Conservation (phyloP, 2,329 filamentous ascomycete species). For the Aspergillus sp. region DNA sequence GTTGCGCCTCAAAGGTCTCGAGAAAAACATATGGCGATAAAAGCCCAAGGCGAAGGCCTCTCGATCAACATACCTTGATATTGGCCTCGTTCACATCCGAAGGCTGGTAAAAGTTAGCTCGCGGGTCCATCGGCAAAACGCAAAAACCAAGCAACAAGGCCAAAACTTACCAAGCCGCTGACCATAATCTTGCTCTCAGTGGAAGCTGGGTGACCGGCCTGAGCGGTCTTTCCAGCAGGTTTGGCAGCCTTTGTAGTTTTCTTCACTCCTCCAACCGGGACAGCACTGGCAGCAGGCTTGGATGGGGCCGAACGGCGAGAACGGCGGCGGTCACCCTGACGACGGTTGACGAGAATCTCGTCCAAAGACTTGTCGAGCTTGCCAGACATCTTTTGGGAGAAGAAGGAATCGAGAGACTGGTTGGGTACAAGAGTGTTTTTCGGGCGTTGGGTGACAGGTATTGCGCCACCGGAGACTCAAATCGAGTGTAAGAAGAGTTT, state of each 20-base stretch:
- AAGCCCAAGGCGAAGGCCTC: conserved; percentile 70
- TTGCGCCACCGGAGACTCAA: conserved; percentile 9
- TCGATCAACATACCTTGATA: conserved; percentile 99
- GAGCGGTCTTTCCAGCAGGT: conserved; percentile 51
- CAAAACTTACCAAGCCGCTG: conserved; percentile 86
- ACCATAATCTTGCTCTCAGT: conserved; percentile 96
- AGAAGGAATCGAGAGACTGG: conserved; percentile 5
- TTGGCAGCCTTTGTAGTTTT: conserved; percentile 64
- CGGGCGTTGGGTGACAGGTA: conserved; percentile 11
- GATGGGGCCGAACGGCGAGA: conserved; percentile 40
- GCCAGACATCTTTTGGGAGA: conserved; percentile 68
- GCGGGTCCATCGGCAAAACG: background rate
- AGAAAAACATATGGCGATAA: conserved; percentile 61
- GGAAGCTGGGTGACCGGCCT: conserved; percentile 62
- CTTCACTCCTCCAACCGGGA: conserved; percentile 81
- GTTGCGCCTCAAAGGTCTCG: conserved; percentile 40
- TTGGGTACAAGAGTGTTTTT: conserved; percentile 5
- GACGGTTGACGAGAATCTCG: conserved; percentile 84
- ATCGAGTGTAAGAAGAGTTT: conserved; percentile 8
- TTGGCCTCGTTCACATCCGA: conserved; percentile 93
- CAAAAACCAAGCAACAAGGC: background rate
- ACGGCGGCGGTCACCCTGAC: conserved; percentile 53
- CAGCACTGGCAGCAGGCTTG: conserved; percentile 51
- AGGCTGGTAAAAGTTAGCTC: conserved; percentile 62
- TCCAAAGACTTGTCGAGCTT: conserved; percentile 98